phyloP scores from a whole-genome alignment of 495 filamentous ascomycete genomes.

The Aspergillus sclerotiicarbonarius region DNA sequence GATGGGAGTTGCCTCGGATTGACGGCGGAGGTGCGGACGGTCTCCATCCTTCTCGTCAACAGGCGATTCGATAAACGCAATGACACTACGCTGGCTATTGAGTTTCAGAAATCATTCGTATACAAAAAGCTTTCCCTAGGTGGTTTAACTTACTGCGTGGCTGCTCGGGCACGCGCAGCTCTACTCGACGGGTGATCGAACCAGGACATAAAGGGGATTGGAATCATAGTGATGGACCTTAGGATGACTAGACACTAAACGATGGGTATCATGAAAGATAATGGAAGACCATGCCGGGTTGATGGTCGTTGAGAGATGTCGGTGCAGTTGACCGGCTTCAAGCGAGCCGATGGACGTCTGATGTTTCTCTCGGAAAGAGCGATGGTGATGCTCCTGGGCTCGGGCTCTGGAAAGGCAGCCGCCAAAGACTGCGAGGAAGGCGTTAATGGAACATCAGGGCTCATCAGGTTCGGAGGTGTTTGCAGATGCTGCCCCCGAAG shows the following conservation, averaged over 20 bases:
- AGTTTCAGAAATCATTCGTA: conserved; percentile 9
- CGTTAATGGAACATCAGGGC: conserved; percentile 12
- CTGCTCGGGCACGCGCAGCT: conserved; percentile 7
- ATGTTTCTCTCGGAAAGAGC: conserved; percentile 8
- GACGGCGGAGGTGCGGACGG: conserved; percentile 29
- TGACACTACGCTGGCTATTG: conserved; percentile 12
- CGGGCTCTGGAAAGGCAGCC: not conserved
- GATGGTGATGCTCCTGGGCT: not conserved
- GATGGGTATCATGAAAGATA: conserved; percentile 6
- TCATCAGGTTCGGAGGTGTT: conserved; percentile 30
- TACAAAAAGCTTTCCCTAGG: not conserved
- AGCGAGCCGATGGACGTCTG: not conserved
- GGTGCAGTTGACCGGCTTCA: not conserved
- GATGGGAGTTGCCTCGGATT: conserved; percentile 50
- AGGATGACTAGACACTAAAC: not conserved
- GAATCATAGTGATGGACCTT: conserved; percentile 14
- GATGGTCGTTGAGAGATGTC: not conserved
- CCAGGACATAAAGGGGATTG: conserved; percentile 19
- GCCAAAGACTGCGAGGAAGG: too few species aligned
- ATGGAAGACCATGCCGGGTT: not conserved
- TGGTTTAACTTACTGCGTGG: conserved; percentile 21
- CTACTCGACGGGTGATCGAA: conserved; percentile 17
- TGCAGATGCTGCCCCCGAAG: conserved; percentile 28
- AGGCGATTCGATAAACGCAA: conserved; percentile 37
- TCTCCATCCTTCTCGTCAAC: conserved; percentile 26